Conservation (phyloP, 805 yeast genomes). For the Candida boidinii region DNA sequence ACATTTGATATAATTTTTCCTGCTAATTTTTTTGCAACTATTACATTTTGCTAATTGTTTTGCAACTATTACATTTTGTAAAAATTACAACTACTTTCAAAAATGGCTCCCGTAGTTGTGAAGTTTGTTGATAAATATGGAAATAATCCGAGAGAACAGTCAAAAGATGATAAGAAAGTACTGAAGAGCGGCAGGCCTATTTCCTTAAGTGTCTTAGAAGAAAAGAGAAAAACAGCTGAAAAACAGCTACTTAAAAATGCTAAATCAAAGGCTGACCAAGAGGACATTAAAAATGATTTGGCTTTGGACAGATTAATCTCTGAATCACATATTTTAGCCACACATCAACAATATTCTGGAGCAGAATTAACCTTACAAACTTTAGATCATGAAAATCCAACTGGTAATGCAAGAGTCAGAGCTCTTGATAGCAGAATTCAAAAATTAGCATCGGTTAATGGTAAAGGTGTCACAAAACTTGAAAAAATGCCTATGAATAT, state of each 20-base stretch:
- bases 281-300: constrained; percentile 61
- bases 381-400: constrained; percentile 49
- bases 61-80: too few relatives aligned
- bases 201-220: constrained; percentile 30
- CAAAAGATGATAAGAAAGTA: constrained; percentile 42
- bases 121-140: constrained; percentile 30
- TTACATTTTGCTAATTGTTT: too few relatives aligned
- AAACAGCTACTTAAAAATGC: constrained; percentile 16
- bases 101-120: constrained; percentile 38
- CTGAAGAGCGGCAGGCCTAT: constrained; percentile 57
- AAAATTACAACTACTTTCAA: too few relatives aligned
- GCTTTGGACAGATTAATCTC: constrained; percentile 59
- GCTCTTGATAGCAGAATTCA: constrained; percentile 53
- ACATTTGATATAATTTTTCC: too few relatives aligned
- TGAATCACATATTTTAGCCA: constrained; percentile 61
- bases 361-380: constrained; percentile 61
- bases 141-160: constrained; percentile 19
- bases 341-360: constrained; percentile 42
- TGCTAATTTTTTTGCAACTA: too few relatives aligned
- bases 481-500: constrained; percentile 86
- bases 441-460: constrained; percentile 37
- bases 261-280: constrained; percentile 31
- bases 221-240: constrained; percentile 26
- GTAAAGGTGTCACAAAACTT: constrained; percentile 26
- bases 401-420: constrained; percentile 62